Conservation (phyloP, 495 filamentous ascomycete genomes). For the Daldinia bambusicola region DNA sequence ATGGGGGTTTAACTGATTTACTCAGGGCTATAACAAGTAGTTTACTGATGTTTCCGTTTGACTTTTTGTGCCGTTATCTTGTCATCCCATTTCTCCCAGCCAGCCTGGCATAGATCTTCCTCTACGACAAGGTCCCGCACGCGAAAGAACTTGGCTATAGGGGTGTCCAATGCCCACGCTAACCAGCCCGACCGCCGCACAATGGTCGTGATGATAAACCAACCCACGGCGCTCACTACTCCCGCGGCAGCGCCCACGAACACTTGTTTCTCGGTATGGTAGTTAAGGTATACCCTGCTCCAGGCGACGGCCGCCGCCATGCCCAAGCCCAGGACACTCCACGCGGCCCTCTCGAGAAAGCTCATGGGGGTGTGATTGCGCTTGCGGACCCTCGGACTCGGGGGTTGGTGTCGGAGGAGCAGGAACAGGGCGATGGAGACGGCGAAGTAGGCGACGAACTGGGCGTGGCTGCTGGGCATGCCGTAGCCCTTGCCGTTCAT, state of each 20-base stretch:
- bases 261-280: slow-evolving; percentile 92
- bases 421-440: slow-evolving; percentile 84
- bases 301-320: slow-evolving; percentile 76
- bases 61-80: slow-evolving; percentile 50
- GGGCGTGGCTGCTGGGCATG: slow-evolving; percentile 98
- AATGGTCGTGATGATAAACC: slow-evolving; percentile 77
- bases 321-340: slow-evolving; percentile 66
- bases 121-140: slow-evolving; percentile 86
- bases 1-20: neutral
- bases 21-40: neutral
- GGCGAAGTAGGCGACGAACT: slow-evolving; percentile 92
- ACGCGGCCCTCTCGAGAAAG: slow-evolving; percentile 65
- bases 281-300: slow-evolving; percentile 89
- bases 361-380: slow-evolving; percentile 62
- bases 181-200: slow-evolving; percentile 69
- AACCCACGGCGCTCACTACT: slow-evolving; percentile 72
- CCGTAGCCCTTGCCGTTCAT: slow-evolving; percentile 94
- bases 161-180: slow-evolving; percentile 75
- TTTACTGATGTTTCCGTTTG: slow-evolving; percentile 34
- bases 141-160: slow-evolving; percentile 71
- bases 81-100: slow-evolving; percentile 91
- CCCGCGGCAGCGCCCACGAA: slow-evolving; percentile 80
- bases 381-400: slow-evolving; percentile 33
- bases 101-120: slow-evolving; percentile 90
- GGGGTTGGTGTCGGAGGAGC: slow-evolving; percentile 76